Percentiles rank a stretch among this genome's conserved stretches.
Evolutionary conservation across 2,329 filamentous ascomycete genomes (phyloP).

Genomic region (Ascocoryne sarcoides): DNA sequence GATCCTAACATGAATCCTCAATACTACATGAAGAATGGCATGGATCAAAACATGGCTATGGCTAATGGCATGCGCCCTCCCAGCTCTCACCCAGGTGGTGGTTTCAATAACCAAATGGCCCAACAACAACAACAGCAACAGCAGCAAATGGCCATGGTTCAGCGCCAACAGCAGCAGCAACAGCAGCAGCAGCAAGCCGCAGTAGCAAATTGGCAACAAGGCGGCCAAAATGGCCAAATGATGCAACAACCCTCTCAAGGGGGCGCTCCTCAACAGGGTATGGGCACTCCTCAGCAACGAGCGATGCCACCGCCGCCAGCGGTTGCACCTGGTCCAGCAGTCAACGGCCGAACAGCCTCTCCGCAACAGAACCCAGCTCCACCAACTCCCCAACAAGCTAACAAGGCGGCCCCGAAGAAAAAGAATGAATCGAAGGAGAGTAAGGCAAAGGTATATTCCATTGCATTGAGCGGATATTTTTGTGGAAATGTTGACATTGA

Average conservation of each 20-base stretch:
- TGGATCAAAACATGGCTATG: constrained; percentile 51
- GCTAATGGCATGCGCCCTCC: constrained; percentile 60
- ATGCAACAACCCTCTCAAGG: constrained; percentile 38
- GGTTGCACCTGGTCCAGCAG: constrained; percentile 38
- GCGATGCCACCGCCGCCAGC: constrained; percentile 60
- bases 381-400: constrained; percentile 65
- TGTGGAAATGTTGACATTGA: constrained; percentile 29
- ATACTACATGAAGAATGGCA: constrained; percentile 47
- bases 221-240: constrained; percentile 32
- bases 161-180: constrained; percentile 34
- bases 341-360: constrained; percentile 49
- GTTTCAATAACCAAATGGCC: constrained; percentile 47
- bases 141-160: constrained; percentile 42
- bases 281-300: constrained; percentile 63
- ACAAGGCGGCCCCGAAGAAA: constrained; percentile 70
- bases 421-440: constrained; percentile 81
- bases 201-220: constrained; percentile 28
- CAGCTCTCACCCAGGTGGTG: constrained; percentile 53
- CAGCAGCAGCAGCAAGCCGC: background rate
- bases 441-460: constrained; percentile 54
- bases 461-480: constrained; percentile 27
- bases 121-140: constrained; percentile 38
- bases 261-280: constrained; percentile 27
- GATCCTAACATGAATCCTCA: constrained; percentile 52
- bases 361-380: constrained; percentile 54